These are phyloP conservation scores for Stephania yunnanensis DNA, from an alignment of 164 flowering plant genomes.

Conservation along the genomic window DNA sequence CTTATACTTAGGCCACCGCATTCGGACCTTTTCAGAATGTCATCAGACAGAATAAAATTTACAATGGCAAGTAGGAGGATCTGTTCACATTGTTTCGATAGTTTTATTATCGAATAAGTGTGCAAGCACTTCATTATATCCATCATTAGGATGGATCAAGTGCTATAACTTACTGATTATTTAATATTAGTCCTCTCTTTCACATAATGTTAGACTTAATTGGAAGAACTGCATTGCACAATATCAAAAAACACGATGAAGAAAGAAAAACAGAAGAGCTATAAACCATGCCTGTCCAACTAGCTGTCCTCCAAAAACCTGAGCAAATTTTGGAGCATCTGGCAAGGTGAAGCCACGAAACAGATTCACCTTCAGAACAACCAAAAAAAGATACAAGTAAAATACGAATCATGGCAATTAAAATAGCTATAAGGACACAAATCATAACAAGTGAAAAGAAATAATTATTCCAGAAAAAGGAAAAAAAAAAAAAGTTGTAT, in stretches of 20 bases:
- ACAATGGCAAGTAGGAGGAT: background rate
- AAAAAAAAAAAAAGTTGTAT: background rate
- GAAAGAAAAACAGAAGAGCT: background rate
- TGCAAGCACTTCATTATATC: background rate
- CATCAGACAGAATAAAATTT: background rate
- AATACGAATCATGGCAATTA: background rate
- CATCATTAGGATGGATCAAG: background rate
- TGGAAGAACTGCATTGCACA: background rate
- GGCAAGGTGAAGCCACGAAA: conserved; percentile 83
- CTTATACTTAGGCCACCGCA: too few relatives aligned
- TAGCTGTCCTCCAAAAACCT: conserved; percentile 93
- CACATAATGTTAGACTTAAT: background rate
- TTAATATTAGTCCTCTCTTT: background rate
- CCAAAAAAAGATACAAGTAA: conserved; percentile 4
- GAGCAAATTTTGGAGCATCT: conserved; percentile 76
- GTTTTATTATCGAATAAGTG: background rate
- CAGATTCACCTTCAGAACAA: conserved; percentile 56
- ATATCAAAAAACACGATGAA: background rate
- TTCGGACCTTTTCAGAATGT: background rate
- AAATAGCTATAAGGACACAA: background rate
- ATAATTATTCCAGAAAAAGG: too few relatives aligned
- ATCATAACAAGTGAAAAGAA: background rate
- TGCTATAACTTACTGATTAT: background rate
- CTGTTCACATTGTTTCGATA: background rate
- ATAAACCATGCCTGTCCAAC: conserved; percentile 75